Base-by-base conservation (phyloP, 2,329 filamentous ascomycete species). In the Aspergillus tamarii region DNA sequence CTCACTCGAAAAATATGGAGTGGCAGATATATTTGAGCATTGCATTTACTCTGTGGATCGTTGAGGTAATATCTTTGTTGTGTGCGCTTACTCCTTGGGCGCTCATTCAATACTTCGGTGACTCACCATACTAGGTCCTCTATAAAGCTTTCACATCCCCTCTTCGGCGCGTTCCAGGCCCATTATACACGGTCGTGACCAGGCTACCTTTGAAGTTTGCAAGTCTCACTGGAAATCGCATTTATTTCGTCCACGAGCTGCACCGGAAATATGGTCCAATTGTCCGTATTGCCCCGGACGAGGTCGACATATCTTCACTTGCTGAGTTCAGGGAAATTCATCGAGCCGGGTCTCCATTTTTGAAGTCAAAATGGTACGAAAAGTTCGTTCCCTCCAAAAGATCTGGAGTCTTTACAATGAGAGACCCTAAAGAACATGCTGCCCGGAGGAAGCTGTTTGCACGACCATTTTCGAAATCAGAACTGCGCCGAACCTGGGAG, bases 361-460 rank as follows among this genome's bases (percentile, higher is more conserved):
- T 66, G 8, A 77, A 77, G 55, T 64, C 66, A 6, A 39, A 66
- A 5, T 78, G 72, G 72, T 77, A 77, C 60, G 53, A 64, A 23
- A 64, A 59, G 7, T 66, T 73, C 45, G 64, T 61, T 0, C 48
- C 58, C 6, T 57, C 60, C 1, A 43, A 52, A 4, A 60, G 50
- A 46, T 54, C 68, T 10, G 75, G 72, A 41, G 48, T 84, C 45
- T 83, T 83, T 67, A 76, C 65, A 43, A 79, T 81, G 26, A 69
- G 63, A 2, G 72, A 83, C 45, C 55, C 76, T 1, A 73, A 77
- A 16, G 68, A 72, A 21, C 82, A 84, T 67, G 75, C 78, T 8
- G 73, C 71, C 1, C 72, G 77, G 14, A 75, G 82, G 28, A 76
- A 77, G 53, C 71, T 85, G 1, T 72, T 85, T 16, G 78, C 81